Evolutionary conservation across 768 basidiomycete species (phyloP).

Genomic region (Trametes elegans): DNA sequence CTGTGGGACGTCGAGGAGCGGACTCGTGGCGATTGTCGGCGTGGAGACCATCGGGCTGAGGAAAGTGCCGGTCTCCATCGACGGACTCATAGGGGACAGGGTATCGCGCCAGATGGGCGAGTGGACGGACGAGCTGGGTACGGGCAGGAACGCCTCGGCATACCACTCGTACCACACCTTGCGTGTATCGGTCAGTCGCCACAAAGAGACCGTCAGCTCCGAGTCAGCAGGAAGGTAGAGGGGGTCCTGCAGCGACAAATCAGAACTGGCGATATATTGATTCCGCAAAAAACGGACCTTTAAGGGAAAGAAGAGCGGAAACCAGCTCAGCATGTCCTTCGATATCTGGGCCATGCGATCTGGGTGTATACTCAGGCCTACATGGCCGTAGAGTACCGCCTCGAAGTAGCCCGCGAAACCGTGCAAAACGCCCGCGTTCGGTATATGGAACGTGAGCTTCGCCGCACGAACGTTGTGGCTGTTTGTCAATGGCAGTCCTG

Average conservation of each 20-base stretch:
- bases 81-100: conserved; percentile 23
- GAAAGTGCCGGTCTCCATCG: conserved; percentile 15
- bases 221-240: conserved; percentile 90
- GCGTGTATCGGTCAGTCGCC: conserved; percentile 86
- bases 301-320: conserved; percentile 95
- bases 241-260: conserved; percentile 61
- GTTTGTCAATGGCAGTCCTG: conserved; percentile 91
- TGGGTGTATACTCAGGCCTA: conserved; percentile 94
- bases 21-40: conserved; percentile 48
- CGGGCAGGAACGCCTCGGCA: conserved; percentile 86
- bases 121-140: conserved; percentile 38
- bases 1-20: conserved; percentile 56
- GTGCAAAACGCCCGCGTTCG: conserved; percentile 90
- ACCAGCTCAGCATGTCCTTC: conserved; percentile 99
- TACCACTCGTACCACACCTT: conserved; percentile 99
- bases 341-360: conserved; percentile 81
- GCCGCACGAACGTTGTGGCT: conserved; percentile 92
- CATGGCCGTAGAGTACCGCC: conserved; percentile 84
- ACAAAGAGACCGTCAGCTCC: conserved; percentile 90
- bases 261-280: neutral
- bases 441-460: conserved; percentile 85
- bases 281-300: conserved; percentile 46
- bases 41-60: conserved; percentile 20
- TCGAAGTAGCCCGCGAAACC: conserved; percentile 98
- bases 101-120: conserved; percentile 31